phyloP scores from a whole-genome alignment of 768 basidiomycete genomes.

The Postia placenta region DNA sequence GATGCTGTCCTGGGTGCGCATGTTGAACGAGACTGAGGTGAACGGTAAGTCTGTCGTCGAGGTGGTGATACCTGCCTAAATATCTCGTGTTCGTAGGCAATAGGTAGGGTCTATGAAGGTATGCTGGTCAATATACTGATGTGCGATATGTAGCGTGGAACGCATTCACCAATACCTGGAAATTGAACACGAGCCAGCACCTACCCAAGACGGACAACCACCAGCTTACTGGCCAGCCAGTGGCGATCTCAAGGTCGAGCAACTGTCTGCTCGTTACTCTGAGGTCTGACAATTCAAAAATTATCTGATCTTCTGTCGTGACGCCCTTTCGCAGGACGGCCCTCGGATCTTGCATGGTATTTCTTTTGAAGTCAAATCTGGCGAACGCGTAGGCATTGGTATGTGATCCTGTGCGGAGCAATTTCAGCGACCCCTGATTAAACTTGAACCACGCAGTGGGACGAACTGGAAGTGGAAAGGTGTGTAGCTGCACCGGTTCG shows the following conservation, averaged over 20 bases:
- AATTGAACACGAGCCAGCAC: conserved; percentile 45
- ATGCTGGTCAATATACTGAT: background rate
- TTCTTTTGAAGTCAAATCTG: conserved; percentile 45
- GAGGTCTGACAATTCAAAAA: conserved; percentile 11
- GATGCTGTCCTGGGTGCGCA: conserved; percentile 48
- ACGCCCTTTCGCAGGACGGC: conserved; percentile 31
- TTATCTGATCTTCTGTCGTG: background rate
- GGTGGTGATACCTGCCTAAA: background rate
- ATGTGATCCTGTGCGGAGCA: background rate
- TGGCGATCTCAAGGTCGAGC: conserved; percentile 41
- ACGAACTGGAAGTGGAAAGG: conserved; percentile 53
- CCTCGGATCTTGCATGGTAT: conserved; percentile 50
- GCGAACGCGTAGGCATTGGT: conserved; percentile 52
- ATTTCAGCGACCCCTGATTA: background rate
- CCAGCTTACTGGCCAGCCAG: conserved; percentile 59
- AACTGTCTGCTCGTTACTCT: conserved; percentile 42
- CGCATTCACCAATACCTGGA: conserved; percentile 47
- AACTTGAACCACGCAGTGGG: conserved; percentile 29
- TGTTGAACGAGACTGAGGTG: conserved; percentile 41
- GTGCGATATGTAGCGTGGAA: conserved; percentile 28
- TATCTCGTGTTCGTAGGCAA: conserved; percentile 21
- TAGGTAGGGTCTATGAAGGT: conserved; percentile 25
- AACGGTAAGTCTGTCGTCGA: conserved; percentile 26
- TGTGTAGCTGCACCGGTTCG: no score
- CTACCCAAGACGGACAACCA: conserved; percentile 34